A percentile compares a stretch with the other conserved stretches of the same genome.
These are phyloP conservation scores for Phyllosticta citribraziliensis DNA, from an alignment of 2,329 filamentous ascomycete genomes.

Conservation along the genomic window DNA sequence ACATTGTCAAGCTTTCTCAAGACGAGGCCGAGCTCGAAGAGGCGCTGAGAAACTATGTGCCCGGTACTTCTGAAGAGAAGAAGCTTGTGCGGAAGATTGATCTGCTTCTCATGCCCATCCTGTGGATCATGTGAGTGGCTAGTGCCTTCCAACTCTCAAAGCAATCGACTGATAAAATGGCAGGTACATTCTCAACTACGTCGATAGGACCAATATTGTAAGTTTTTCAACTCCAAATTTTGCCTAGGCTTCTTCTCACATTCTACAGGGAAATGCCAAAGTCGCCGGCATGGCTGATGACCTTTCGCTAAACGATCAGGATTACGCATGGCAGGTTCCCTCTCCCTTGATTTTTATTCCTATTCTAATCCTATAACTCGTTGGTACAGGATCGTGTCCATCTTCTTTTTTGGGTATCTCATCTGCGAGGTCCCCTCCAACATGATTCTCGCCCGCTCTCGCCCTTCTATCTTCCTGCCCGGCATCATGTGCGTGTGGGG, in stretches of 20 bases:
- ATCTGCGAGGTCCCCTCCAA: slow-evolving; percentile 47
- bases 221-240: background rate
- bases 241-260: background rate
- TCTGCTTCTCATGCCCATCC: slow-evolving; percentile 53
- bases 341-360: too few species aligned
- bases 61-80: slow-evolving; percentile 33
- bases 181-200: slow-evolving; percentile 62
- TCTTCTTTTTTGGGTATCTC: slow-evolving; percentile 51
- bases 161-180: background rate
- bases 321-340: background rate
- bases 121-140: slow-evolving; percentile 49
- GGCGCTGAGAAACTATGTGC: slow-evolving; percentile 9
- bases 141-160: background rate
- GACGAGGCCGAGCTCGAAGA: slow-evolving; percentile 8
- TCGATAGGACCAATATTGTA: slow-evolving; percentile 58
- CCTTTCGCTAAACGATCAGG: slow-evolving; percentile 29
- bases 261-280: slow-evolving; percentile 26
- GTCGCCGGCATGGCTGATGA: slow-evolving; percentile 34
- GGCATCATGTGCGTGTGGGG: slow-evolving; percentile 44
- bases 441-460: slow-evolving; percentile 49
- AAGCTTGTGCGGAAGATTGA: slow-evolving; percentile 63
- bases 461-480: slow-evolving; percentile 34
- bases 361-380: too few species aligned
- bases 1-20: background rate
- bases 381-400: slow-evolving; percentile 34